phyloP scores from a whole-genome alignment of 768 basidiomycete genomes.

The Panaeolus papilionaceus region DNA sequence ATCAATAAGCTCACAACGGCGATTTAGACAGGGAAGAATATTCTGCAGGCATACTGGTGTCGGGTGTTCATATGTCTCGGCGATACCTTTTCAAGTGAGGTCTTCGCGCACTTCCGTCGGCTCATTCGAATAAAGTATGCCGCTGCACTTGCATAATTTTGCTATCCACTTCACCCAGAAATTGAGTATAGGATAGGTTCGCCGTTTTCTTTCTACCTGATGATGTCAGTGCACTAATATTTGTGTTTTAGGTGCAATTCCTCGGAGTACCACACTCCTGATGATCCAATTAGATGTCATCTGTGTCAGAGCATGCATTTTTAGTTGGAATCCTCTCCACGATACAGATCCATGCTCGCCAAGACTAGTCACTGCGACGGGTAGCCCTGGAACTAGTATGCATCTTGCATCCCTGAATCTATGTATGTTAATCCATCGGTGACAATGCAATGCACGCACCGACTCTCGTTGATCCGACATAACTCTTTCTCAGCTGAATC shows the following conservation, averaged over 20 bases:
- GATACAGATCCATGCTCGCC: neutral
- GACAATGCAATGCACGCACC: neutral
- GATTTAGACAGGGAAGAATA: neutral
- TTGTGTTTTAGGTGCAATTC: neutral
- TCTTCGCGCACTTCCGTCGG: neutral
- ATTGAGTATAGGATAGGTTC: neutral
- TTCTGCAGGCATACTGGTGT: neutral
- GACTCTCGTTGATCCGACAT: neutral
- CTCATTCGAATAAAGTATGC: neutral
- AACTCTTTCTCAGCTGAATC: neutral
- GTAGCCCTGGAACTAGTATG: neutral
- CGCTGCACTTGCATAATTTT: neutral
- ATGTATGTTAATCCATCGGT: neutral
- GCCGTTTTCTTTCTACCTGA: conserved; percentile 9
- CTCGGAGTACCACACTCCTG: neutral
- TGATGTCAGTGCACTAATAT: neutral
- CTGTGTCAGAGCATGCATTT: neutral
- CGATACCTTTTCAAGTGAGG: conserved; percentile 1
- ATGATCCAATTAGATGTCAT: neutral
- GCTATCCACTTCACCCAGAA: neutral
- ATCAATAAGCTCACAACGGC: neutral
- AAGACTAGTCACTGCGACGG: neutral
- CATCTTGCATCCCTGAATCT: neutral
- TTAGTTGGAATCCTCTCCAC: neutral
- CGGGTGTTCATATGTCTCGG: neutral